Base-by-base conservation (phyloP, 2,329 filamentous ascomycete species). In the Ophiostoma triangulosporum region DNA sequence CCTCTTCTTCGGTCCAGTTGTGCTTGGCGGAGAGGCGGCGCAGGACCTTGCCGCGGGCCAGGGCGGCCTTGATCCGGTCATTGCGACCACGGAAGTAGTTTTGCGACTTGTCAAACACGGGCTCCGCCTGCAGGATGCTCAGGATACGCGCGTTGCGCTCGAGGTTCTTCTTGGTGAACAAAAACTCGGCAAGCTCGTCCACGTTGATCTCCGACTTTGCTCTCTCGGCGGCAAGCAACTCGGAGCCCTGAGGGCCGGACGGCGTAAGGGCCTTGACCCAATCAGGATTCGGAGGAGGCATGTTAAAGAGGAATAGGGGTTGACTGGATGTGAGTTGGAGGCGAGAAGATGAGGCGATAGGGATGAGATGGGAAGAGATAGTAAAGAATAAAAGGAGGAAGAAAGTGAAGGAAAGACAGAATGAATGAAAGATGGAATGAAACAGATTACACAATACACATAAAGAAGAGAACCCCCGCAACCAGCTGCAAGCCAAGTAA, bases 41-140 rank as follows among this genome's bases (percentile, higher is more conserved):
- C 61, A 90, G 68, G 50, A 76, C 76, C 74, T 90, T 90, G 48
- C 75, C 84, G 56, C 84, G 73, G 6, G 79, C 84, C 53, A 91
- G 71, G 1, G 86, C 78, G 32, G 76, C 78, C 63, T 86, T 77
- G 62, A 89, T 81, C 49, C 81, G 76, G 57, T 86, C 83, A 26
- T 78, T 73, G 45, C 86, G 73, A 40, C 84, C 84, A 59, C 79
- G 75, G 65, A 86, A 86, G 68, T 88, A 87, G 64, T 88, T 88
- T 59, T 84, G 80, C 3, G 80, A 80, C 69, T 89, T 90, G 68
- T 89, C 83, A 60, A 90, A 89, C 54, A 88, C 75, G 51, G 78
- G 77, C 55, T 90, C 83, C 0, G 73, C 65, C 60, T 81, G 70
- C 5, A 90, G 73, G n/a, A 87, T 73, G 48, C 75, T 68, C 6